Evolutionary conservation across 1,284 basidiomycete species (phyloP), one percentile per base, ranked within the genome.

Genomic region (Mycosarcoma maydis): DNA sequence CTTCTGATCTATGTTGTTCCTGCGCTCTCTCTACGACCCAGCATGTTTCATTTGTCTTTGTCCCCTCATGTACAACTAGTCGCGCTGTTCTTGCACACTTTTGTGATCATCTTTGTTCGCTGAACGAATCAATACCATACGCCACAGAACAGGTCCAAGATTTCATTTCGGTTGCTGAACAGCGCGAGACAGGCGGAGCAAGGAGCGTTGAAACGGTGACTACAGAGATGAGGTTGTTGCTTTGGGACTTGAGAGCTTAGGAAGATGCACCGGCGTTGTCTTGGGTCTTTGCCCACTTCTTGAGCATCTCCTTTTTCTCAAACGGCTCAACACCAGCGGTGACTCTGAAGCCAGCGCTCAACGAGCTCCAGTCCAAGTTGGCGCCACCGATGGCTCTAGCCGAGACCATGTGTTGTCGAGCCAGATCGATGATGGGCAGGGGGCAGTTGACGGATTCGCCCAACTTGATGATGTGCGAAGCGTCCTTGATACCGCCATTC

Each of bases 401-500:
- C 4, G 39, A 44, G 24, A 70, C 56, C 67, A 70, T 70, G 36
- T 70, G 67, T 39, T 70, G 67, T 30, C 67, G 33, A 3, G 67
- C 67, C 40, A 70, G 23, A 19, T 70, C 67, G 33, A 70, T 70
- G 17, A 86, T 85, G 10, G 92, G 92, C 87, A 93, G 89, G 0
- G 91, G 92, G 11, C 89, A 87, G 71, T 92, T 89, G 72, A 88
- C 84, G 48, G 88, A 86, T 9, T 84, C 83, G 6, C 84, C 85
- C 8, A 86, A 76, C 58, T 81, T 77, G 40, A 83, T 80, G 36
- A 86, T 84, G 72, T 86, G 83, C 3, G 37, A 44, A 6, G 61
- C 68, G 23, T 94, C 92, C 75, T 92, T 92, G 75, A 94, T 88
- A n/a, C 92, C 93, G 16, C 91, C 91, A 33, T 90, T 88, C 50